Percentiles rank a stretch among this genome's conserved stretches.
Evolutionary conservation across 768 basidiomycete genomes (phyloP).

Genomic region (Agaricus sinodeliciosus): DNA sequence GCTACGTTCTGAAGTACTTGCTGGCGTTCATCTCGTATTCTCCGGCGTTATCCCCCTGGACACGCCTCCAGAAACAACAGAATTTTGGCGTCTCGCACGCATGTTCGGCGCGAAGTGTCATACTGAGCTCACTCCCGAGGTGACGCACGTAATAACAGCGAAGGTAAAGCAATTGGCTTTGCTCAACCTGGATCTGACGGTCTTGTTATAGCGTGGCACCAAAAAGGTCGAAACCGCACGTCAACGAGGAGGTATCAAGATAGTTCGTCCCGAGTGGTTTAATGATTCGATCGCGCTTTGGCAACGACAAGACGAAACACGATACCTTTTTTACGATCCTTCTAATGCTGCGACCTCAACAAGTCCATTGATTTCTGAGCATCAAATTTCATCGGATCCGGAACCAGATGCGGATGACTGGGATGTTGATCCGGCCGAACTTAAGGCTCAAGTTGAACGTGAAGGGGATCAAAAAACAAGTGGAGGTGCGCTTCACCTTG

Average conservation of each 20-base stretch:
- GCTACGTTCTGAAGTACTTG: conserved; percentile 70
- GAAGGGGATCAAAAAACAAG: conserved; percentile 12
- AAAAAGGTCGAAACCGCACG: conserved; percentile 86
- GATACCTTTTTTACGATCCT: conserved; percentile 67
- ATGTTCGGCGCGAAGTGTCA: conserved; percentile 86
- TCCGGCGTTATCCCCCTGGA: conserved; percentile 95
- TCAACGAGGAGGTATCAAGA: conserved; percentile 66
- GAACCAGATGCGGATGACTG: conserved; percentile 66
- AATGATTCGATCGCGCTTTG: conserved; percentile 87
- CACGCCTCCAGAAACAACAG: conserved; percentile 67
- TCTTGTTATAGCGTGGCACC: conserved; percentile 61
- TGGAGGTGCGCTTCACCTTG: conserved; percentile 37
- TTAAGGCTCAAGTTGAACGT: conserved; percentile 20
- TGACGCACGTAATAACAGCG: conserved; percentile 90
- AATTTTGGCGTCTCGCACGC: conserved; percentile 80
- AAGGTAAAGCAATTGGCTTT: conserved; percentile 43
- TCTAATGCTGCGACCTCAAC: conserved; percentile 23
- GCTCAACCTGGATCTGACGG: conserved; percentile 2
- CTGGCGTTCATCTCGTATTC: conserved; percentile 79
- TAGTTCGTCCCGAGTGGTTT: conserved; percentile 90
- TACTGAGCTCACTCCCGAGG: conserved; percentile 52
- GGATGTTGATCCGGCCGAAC: conserved; percentile 37
- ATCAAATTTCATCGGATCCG: conserved; percentile 54
- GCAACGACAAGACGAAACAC: conserved; percentile 71
- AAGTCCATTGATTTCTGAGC: conserved; percentile 15